Percentiles rank a stretch among this genome's conserved stretches.
These are phyloP conservation scores for Fomitopsis betulina DNA, from an alignment of 1,284 basidiomycete species.

Conservation along the genomic window DNA sequence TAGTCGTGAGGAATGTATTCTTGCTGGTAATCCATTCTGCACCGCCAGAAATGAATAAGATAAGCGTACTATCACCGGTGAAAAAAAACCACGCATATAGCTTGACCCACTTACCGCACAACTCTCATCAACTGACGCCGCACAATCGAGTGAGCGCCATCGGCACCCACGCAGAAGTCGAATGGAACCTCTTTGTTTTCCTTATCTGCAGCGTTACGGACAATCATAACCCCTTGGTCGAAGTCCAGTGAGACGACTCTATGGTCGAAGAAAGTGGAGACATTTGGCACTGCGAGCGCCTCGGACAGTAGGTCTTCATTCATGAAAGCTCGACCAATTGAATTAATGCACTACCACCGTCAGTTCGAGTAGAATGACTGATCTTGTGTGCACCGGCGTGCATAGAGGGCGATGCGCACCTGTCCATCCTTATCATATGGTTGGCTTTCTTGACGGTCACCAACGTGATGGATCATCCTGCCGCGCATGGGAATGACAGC, in stretches of 20 bases:
- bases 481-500: conserved; percentile 92
- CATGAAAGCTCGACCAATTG: conserved; percentile 84
- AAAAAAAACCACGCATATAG: conserved; percentile 1
- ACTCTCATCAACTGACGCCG: conserved; percentile 88
- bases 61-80: neutral
- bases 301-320: conserved; percentile 83
- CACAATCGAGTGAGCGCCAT: conserved; percentile 86
- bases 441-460: conserved; percentile 76
- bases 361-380: conserved; percentile 10
- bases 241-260: conserved; percentile 76
- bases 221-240: conserved; percentile 54
- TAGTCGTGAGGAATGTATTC: conserved; percentile 95
- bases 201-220: conserved; percentile 41
- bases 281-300: conserved; percentile 55
- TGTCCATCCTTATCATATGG: conserved; percentile 85
- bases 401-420: conserved; percentile 40
- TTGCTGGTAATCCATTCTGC: conserved; percentile 90
- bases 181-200: conserved; percentile 51
- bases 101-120: conserved; percentile 56
- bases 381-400: conserved; percentile 17
- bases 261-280: conserved; percentile 76
- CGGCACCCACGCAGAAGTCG: conserved; percentile 85
- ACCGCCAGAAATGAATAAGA: conserved; percentile 11
- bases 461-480: conserved; percentile 87
- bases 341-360: conserved; percentile 77